Evolutionary conservation across 2,329 filamentous ascomycete genomes (phyloP).

Genomic region (Fusarium penzigii): DNA sequence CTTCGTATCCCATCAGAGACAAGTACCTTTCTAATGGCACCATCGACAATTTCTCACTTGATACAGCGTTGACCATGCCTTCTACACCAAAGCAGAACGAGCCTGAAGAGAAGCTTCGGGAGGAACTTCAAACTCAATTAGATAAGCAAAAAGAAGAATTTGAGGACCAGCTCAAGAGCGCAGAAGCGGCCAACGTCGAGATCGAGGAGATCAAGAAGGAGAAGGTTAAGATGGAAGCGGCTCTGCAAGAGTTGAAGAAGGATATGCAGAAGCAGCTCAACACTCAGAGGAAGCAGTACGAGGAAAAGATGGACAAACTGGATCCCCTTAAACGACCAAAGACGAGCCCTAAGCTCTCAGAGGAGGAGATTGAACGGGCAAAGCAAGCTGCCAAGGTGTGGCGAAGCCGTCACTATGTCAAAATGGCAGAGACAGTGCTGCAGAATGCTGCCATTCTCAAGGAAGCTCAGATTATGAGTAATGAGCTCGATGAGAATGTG

Average conservation of each 20-base stretch:
- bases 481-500: slow-evolving; percentile 88
- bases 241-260: slow-evolving; percentile 73
- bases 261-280: slow-evolving; percentile 88
- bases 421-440: slow-evolving; percentile 89
- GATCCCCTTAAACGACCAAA: slow-evolving; percentile 63
- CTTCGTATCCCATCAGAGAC: slow-evolving; percentile 85
- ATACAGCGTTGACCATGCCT: slow-evolving; percentile 91
- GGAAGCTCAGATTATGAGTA: slow-evolving; percentile 97
- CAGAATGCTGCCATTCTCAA: slow-evolving; percentile 87
- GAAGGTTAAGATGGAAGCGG: slow-evolving; percentile 83
- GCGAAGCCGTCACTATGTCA: slow-evolving; percentile 83
- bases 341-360: slow-evolving; percentile 64
- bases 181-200: slow-evolving; percentile 74
- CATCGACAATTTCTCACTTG: slow-evolving; percentile 92
- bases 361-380: slow-evolving; percentile 71
- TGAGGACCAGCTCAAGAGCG: slow-evolving; percentile 72
- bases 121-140: slow-evolving; percentile 81
- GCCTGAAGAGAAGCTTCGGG: slow-evolving; percentile 71
- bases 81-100: slow-evolving; percentile 83
- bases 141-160: slow-evolving; percentile 85
- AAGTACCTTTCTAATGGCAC: slow-evolving; percentile 96
- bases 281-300: slow-evolving; percentile 80
- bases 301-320: slow-evolving; percentile 79
- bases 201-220: slow-evolving; percentile 82
- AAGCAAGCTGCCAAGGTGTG: slow-evolving; percentile 70